Evolutionary conservation across 1,284 basidiomycete genomes (phyloP), one percentile per base, ranked within the genome.

Genomic region (Puccinia hordei): DNA sequence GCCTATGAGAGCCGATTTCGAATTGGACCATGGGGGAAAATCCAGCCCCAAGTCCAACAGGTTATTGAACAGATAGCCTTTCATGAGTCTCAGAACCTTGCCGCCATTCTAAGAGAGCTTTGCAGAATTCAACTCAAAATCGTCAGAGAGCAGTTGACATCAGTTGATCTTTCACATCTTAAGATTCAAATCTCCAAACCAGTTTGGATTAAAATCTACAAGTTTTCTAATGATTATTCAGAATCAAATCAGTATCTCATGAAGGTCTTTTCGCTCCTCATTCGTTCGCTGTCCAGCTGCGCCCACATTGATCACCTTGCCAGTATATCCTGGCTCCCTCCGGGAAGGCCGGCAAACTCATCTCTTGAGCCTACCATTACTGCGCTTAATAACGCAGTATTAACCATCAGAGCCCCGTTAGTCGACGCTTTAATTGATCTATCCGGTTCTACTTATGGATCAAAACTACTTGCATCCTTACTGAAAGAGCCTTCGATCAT

Each of bases 371-470:
- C 79, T 57, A 44, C 59, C 41, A 63, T 57, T n/a, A 65, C 55
- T 17, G 46, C 69, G 13, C 38, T 80, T 46, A 80, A 80, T 27
- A 55, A 65, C 38, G 72, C 59, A n/a, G 51, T 72, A 19, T 53
- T 19, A 6, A 66, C 57, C n/a, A 80, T 80, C 49, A 27, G 72
- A 44, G 49, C 44, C 17, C 79, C 79, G 24, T 68, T 80, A 27
- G 79, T 80, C 38, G 79, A 80, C 33, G 63, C 59, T 15, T 57
- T 80, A 19, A 73, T 80, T 24, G 79, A 80, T 35, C 61, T 80
- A n/a, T 65, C 72, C 22, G 71, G 72, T 24, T 73, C 79, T 24
- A 55, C 57, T 66, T 35, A 59, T 44, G 79, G 71, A 24, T 80
- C 72, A 44, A 22, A 66, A 46, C 61, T 80, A 30, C 46, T 74